Evolutionary conservation across 2,329 filamentous ascomycete species (phyloP).

Genomic region (Camillea tinctor): DNA sequence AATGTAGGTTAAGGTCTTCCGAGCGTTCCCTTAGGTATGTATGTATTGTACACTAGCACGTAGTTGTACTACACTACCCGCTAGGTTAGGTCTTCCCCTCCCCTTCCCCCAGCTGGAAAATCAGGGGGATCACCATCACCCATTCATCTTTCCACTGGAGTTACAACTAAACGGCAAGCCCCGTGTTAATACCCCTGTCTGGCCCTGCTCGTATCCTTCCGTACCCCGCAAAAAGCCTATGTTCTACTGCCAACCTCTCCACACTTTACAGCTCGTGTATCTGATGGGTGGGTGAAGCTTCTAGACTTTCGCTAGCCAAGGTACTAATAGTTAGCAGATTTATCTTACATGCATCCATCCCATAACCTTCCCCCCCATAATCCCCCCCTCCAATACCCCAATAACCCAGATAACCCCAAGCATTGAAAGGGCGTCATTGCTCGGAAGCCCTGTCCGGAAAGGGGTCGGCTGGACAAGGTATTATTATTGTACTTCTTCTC

Average conservation of each 20-base stretch:
- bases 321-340: not conserved
- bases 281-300: constrained; percentile 2
- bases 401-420: not conserved
- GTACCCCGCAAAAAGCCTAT: constrained; percentile 15
- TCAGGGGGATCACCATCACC: not conserved
- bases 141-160: too few species aligned
- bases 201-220: not conserved
- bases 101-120: not conserved
- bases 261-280: constrained; percentile 2
- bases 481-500: not conserved
- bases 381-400: too few species aligned
- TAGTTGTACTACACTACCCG: too few species aligned
- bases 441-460: constrained; percentile 1
- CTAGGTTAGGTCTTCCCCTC: too few species aligned
- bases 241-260: constrained; percentile 10
- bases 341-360: not conserved
- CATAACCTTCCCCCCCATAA: not conserved
- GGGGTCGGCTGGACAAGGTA: not conserved
- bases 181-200: not conserved
- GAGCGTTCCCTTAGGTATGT: not conserved
- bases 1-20: not conserved
- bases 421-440: not conserved
- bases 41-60: too few species aligned
- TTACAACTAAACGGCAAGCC: not conserved
- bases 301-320: not conserved